Conservation (phyloP, 179 eudicot species). For the Beta lomatogona region DNA sequence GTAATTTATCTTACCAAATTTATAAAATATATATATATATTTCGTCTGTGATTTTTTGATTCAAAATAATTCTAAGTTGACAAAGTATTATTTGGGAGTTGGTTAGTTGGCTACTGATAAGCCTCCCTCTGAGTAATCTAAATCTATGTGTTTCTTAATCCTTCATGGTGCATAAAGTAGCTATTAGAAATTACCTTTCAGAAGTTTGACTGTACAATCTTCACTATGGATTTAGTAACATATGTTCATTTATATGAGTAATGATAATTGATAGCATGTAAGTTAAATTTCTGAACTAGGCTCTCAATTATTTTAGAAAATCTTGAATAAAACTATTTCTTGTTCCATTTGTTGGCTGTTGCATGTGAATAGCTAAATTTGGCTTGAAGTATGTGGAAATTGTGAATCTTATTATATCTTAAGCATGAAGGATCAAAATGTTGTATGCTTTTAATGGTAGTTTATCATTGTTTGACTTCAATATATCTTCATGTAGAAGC, state of each 20-base stretch:
- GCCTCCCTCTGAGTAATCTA: background rate
- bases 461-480: slow-evolving; percentile 11
- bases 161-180: too few relatives aligned
- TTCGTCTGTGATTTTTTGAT: background rate
- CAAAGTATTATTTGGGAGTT: background rate
- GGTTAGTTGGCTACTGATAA: background rate
- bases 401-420: background rate
- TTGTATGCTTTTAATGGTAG: background rate
- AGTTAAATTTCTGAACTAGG: background rate
- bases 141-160: background rate
- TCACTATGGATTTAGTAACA: background rate
- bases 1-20: too few relatives aligned
- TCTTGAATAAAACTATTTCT: background rate
- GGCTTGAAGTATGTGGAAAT: background rate
- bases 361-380: background rate
- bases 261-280: background rate
- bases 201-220: background rate
- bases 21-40: too few relatives aligned
- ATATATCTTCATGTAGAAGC: slow-evolving; percentile 56
- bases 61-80: background rate
- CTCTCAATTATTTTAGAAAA: background rate
- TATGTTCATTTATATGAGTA: background rate
- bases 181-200: too few relatives aligned
- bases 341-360: background rate
- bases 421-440: background rate